phyloP scores from a whole-genome alignment of 2,329 filamentous ascomycete genomes.

The Stagonosporopsis cucurbitacearum region DNA sequence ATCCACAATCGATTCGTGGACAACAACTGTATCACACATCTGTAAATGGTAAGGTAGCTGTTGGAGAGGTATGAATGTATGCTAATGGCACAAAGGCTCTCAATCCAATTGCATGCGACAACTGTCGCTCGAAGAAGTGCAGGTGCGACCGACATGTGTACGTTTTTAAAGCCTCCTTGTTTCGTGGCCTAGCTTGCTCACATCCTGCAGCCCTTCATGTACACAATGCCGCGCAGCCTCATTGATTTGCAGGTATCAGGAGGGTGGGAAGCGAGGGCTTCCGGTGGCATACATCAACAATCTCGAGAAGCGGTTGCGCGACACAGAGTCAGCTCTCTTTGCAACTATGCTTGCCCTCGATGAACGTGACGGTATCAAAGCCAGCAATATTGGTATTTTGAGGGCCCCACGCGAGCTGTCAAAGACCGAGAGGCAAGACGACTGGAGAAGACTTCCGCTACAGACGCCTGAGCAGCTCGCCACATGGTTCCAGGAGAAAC shows the following conservation, averaged over 20 bases:
- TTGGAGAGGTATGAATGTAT: too few relatives aligned
- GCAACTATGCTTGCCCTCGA: constrained; percentile 22
- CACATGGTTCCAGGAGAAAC: constrained; percentile 28
- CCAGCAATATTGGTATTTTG: not conserved
- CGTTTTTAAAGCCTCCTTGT: not conserved
- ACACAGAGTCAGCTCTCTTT: constrained; percentile 34
- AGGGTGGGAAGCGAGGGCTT: constrained; percentile 37
- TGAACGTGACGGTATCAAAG: constrained; percentile 1
- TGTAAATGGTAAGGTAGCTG: not conserved
- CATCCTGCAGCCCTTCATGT: constrained; percentile 30
- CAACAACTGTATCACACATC: not conserved
- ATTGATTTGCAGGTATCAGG: constrained; percentile 29
- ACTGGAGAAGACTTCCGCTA: constrained; percentile 34
- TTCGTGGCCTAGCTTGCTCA: not conserved
- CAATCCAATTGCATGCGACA: constrained; percentile 37
- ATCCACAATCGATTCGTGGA: not conserved
- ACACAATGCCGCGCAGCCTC: constrained; percentile 29
- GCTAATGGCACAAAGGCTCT: constrained; percentile 15
- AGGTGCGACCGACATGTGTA: constrained; percentile 38
- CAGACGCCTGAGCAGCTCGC: constrained; percentile 27
- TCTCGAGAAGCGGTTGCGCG: constrained; percentile 32
- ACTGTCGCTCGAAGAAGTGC: constrained; percentile 37
- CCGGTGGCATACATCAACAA: constrained; percentile 34
- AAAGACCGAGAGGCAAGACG: constrained; percentile 32
- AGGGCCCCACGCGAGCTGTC: constrained; percentile 20